These are phyloP conservation scores for Ogataea glucozyma DNA, from an alignment of 805 yeast genomes.

Conservation along the genomic window DNA sequence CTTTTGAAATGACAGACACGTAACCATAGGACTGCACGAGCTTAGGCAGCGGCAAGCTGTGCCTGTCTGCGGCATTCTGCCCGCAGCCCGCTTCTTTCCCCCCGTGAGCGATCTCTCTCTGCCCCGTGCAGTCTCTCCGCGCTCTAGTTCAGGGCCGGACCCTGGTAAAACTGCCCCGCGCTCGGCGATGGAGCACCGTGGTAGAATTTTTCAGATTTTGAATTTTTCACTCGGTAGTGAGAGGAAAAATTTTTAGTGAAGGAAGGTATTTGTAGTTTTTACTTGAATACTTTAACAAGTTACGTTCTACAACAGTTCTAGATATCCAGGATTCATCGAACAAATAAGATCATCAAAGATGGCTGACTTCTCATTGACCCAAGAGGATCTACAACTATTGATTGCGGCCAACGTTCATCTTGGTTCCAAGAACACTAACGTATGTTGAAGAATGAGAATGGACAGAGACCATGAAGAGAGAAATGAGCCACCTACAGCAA, in stretches of 20 bases:
- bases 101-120: too few species aligned
- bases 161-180: too few species aligned
- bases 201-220: conserved; percentile 18
- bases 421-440: conserved; percentile 99
- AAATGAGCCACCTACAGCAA: too few species aligned
- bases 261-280: conserved; percentile 17
- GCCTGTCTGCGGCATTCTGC: too few species aligned
- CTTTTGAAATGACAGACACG: neutral
- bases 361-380: conserved; percentile 55
- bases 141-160: too few species aligned
- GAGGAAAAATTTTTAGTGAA: conserved; percentile 17
- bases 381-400: conserved; percentile 98
- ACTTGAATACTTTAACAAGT: conserved; percentile 9
- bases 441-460: conserved; percentile 45
- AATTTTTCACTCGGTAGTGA: conserved; percentile 10
- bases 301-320: neutral
- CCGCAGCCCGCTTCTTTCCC: too few species aligned
- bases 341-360: conserved; percentile 25
- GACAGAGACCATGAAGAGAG: neutral
- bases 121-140: too few species aligned
- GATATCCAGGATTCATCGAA: conserved; percentile 10
- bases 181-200: neutral
- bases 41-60: neutral
- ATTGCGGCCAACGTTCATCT: conserved; percentile 99
- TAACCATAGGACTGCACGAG: neutral